Percentiles rank a stretch among this genome's conserved stretches.
These are phyloP conservation scores for Phascolomyces articulosus DNA, from an alignment of 371 early-diverging fungal species.

Conservation along the genomic window DNA sequence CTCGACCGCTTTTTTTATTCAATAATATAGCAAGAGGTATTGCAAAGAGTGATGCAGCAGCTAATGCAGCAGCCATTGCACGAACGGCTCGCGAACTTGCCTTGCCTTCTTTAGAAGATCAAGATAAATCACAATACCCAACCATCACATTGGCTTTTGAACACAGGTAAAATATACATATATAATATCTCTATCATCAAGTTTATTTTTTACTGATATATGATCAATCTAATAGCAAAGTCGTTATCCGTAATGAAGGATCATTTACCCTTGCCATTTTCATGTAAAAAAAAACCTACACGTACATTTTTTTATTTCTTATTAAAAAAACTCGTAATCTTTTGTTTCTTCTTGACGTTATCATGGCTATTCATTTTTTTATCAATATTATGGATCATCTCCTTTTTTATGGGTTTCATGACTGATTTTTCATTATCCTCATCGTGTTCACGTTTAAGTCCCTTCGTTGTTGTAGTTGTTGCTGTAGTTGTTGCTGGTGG, in stretches of 20 bases:
- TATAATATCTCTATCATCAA: neutral
- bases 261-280: conserved; percentile 49
- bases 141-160: conserved; percentile 48
- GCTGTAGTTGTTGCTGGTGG: neutral
- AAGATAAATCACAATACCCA: conserved; percentile 43
- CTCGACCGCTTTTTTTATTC: neutral
- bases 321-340: conserved; percentile 8
- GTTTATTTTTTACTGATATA: neutral
- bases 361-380: neutral
- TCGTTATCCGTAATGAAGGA: conserved; percentile 48
- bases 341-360: neutral
- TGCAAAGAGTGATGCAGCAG: conserved; percentile 41
- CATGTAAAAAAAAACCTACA: conserved; percentile 23
- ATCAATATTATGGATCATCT: neutral
- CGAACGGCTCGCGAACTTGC: conserved; percentile 34
- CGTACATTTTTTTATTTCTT: conserved; percentile 8
- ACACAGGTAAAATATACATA: conserved; percentile 28
- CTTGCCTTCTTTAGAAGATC: conserved; percentile 18
- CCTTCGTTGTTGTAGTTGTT: neutral
- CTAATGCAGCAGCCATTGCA: conserved; percentile 43
- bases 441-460: neutral
- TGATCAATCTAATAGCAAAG: conserved; percentile 36
- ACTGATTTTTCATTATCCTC: neutral
- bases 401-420: neutral
- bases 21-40: conserved; percentile 37